Conservation (phyloP, 78 protist genomes). For the Creolimax fragrantissima region DNA sequence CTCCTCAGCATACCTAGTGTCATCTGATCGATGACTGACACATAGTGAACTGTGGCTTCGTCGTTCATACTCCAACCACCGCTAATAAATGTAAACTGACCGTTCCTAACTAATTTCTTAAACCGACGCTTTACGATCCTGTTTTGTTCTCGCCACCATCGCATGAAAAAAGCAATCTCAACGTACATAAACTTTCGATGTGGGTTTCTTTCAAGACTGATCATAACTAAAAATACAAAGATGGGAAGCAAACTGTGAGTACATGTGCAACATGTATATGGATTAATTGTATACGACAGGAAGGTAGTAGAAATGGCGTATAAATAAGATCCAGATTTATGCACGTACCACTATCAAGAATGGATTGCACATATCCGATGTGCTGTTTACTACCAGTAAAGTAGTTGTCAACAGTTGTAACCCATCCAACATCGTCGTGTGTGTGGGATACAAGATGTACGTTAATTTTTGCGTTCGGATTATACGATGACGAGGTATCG, state of each 20-base stretch:
- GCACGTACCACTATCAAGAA: background rate
- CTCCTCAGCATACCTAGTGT: conserved; percentile 1
- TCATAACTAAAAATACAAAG: conserved; percentile 46
- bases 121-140: conserved; percentile 28
- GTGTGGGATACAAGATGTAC: conserved; percentile 18
- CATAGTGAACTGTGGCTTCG: conserved; percentile 78
- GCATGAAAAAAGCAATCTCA: conserved; percentile 58
- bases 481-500: background rate
- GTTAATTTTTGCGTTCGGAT: conserved; percentile 6
- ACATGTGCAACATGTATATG: background rate
- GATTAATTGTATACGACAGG: background rate
- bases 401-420: conserved; percentile 78
- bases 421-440: conserved; percentile 81
- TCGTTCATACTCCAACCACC: conserved; percentile 88
- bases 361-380: background rate
- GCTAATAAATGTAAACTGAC: conserved; percentile 67
- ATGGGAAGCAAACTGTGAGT: background rate
- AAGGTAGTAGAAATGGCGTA: conserved; percentile 23
- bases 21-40: conserved; percentile 33
- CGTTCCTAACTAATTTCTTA: conserved; percentile 39
- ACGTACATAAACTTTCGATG: conserved; percentile 70
- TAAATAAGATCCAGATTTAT: no score
- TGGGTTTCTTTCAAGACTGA: conserved; percentile 40
- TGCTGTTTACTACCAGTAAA: conserved; percentile 52
- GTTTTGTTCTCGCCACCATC: conserved; percentile 73